phyloP scores from a whole-genome alignment of 805 yeast genomes.

The Saccharomycopsis schoenii region DNA sequence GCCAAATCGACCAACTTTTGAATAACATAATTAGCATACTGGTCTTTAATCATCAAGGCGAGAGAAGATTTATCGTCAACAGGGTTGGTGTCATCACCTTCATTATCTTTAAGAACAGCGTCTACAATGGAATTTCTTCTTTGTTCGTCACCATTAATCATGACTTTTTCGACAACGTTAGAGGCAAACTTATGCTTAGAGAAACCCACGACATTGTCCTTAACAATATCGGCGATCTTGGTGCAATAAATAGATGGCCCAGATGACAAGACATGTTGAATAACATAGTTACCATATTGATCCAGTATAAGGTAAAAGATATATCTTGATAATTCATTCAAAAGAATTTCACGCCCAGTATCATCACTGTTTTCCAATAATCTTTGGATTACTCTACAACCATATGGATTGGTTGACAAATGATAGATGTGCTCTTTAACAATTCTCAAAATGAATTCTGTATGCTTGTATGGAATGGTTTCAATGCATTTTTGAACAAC shows the following conservation, averaged over 20 bases:
- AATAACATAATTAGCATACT: conserved; percentile 93
- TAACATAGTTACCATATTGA: conserved; percentile 96
- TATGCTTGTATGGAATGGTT: conserved; percentile 58
- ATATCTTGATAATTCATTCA: conserved; percentile 62
- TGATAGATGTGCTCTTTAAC: conserved; percentile 66
- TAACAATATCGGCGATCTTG: conserved; percentile 55
- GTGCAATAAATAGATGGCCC: conserved; percentile 47
- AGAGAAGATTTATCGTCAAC: conserved; percentile 62
- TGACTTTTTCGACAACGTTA: conserved; percentile 92
- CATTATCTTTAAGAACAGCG: conserved; percentile 52
- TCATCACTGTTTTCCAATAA: conserved; percentile 67
- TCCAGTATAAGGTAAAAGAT: conserved; percentile 78
- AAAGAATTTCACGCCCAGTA: conserved; percentile 55
- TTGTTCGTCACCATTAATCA: conserved; percentile 53
- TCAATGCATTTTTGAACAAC: conserved; percentile 95
- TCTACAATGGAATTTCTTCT: conserved; percentile 58
- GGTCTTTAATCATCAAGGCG: conserved; percentile 93
- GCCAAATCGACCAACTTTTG: conserved; percentile 86
- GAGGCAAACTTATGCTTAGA: conserved; percentile 98
- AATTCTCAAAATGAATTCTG: conserved; percentile 65
- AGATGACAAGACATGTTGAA: conserved; percentile 86
- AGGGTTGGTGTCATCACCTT: conserved; percentile 28
- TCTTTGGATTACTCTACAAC: conserved; percentile 94
- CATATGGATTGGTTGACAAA: conserved; percentile 90
- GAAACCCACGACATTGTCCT: conserved; percentile 62